phyloP scores from a whole-genome alignment of 2,329 filamentous ascomycete species.

The Aspergillus brasiliensis region DNA sequence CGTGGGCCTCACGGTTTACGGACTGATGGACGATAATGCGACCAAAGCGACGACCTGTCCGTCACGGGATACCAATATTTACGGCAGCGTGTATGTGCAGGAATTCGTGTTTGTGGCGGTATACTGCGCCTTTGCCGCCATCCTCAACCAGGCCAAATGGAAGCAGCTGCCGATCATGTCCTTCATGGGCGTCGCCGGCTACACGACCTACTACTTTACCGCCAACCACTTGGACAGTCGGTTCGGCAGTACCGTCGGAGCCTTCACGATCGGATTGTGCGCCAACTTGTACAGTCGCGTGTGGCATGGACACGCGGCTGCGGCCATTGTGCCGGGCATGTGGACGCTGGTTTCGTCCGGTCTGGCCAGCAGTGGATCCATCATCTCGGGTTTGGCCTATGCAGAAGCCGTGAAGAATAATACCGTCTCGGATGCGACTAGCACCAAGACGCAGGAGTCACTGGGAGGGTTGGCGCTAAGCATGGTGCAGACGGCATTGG shows the following conservation, averaged over 20 bases:
- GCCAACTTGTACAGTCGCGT: slow-evolving; percentile 74
- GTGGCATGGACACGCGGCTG: slow-evolving; percentile 75
- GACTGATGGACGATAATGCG: slow-evolving; percentile 59
- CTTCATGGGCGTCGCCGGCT: slow-evolving; percentile 70
- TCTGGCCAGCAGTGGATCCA: slow-evolving; percentile 56
- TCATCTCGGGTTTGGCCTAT: slow-evolving; percentile 57
- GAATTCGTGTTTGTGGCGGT: slow-evolving; percentile 71
- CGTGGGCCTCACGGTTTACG: slow-evolving; percentile 65
- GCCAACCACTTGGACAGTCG: slow-evolving; percentile 70
- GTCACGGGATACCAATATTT: slow-evolving; percentile 37
- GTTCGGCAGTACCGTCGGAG: slow-evolving; percentile 74
- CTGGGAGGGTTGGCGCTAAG: slow-evolving; percentile 42
- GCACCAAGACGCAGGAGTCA: slow-evolving; percentile 18
- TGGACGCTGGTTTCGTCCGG: slow-evolving; percentile 68
- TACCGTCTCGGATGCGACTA: slow-evolving; percentile 7
- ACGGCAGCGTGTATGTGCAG: slow-evolving; percentile 43
- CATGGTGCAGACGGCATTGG: slow-evolving; percentile 50
- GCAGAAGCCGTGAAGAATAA: slow-evolving; percentile 53
- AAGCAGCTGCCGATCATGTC: slow-evolving; percentile 76
- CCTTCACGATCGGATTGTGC: slow-evolving; percentile 72
- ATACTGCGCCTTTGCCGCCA: slow-evolving; percentile 71
- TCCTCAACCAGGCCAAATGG: slow-evolving; percentile 80
- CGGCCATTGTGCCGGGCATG: slow-evolving; percentile 81
- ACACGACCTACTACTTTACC: slow-evolving; percentile 72
- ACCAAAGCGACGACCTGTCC: slow-evolving; percentile 48